Percentiles rank a stretch among this genome's conserved stretches.
Conservation (phyloP, 1,139 yeast genomes). For the Blastobotrys indianensis region DNA sequence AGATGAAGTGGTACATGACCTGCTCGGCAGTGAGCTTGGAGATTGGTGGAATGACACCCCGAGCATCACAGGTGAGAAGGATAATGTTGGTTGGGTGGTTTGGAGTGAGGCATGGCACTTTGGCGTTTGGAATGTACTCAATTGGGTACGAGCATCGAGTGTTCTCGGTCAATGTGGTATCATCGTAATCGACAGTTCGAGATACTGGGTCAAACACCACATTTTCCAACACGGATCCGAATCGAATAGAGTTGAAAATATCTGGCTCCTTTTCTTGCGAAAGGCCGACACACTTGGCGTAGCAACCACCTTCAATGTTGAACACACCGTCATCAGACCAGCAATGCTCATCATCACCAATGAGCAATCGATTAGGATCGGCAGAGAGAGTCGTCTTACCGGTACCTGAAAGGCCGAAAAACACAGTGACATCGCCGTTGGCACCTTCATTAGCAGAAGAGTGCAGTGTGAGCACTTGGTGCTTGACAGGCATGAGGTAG, state of each 20-base stretch:
- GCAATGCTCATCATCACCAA: conserved; percentile 99
- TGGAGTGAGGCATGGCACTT: conserved; percentile 89
- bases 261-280: conserved; percentile 95
- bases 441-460: conserved; percentile 94
- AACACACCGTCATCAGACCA: conserved; percentile 98
- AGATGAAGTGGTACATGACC: conserved; percentile 98
- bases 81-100: conserved; percentile 89
- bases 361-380: conserved; percentile 87
- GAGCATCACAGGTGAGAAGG: conserved; percentile 93
- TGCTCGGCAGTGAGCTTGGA: conserved; percentile 90
- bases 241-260: conserved; percentile 89
- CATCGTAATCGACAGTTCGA: conserved; percentile 81
- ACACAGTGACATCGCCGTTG: conserved; percentile 77
- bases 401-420: conserved; percentile 96
- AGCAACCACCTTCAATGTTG: conserved; percentile 99
- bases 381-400: conserved; percentile 98
- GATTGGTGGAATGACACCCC: conserved; percentile 97
- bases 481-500: conserved; percentile 94
- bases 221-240: conserved; percentile 92
- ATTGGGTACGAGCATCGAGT: conserved; percentile 99
- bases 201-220: conserved; percentile 77
- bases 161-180: conserved; percentile 79
- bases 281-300: conserved; percentile 93
- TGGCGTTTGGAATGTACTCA: conserved; percentile 92
- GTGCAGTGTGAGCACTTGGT: conserved; percentile 87